A percentile compares a stretch with the other conserved stretches of the same genome.
phyloP scores from a whole-genome alignment of 805 yeast genomes.

The Spathaspora boniae region DNA sequence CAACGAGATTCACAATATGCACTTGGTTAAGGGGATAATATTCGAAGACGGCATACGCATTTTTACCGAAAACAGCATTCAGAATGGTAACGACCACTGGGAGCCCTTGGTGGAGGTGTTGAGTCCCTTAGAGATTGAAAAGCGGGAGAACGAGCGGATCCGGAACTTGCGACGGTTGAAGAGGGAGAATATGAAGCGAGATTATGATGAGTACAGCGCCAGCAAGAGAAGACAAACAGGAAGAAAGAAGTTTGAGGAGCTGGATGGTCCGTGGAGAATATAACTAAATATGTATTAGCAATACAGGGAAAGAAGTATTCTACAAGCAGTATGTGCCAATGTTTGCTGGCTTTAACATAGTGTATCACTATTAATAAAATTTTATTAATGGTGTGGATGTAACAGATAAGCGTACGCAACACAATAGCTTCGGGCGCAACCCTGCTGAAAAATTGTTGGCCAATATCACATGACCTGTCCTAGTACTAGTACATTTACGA shows the following conservation, averaged over 20 bases:
- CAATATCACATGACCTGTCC: no score
- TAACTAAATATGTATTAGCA: no score
- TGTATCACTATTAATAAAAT: no score
- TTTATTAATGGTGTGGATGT: no score
- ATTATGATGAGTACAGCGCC: slow-evolving; percentile 33
- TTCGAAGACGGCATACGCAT: slow-evolving; percentile 42
- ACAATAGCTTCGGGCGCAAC: no score
- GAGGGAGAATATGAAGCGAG: slow-evolving; percentile 79
- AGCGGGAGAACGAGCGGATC: slow-evolving; percentile 91
- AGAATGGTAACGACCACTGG: slow-evolving; percentile 79
- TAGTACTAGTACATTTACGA: no score
- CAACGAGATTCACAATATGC: slow-evolving; percentile 41
- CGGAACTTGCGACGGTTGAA: slow-evolving; percentile 87
- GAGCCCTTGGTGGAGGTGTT: slow-evolving; percentile 83
- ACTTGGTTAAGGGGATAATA: slow-evolving; percentile 39
- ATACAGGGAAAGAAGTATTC: no score
- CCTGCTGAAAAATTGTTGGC: no score
- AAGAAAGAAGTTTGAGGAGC: slow-evolving; percentile 52
- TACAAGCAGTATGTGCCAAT: no score
- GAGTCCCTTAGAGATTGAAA: slow-evolving; percentile 90
- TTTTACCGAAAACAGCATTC: slow-evolving; percentile 61
- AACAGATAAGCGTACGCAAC: no score
- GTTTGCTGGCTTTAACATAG: no score
- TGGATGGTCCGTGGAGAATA: slow-evolving; percentile 31
- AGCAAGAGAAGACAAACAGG: slow-evolving; percentile 35